Evolutionary conservation across 169 alveolate species (phyloP).

Genomic region (Cryptosporidium ubiquitum): DNA sequence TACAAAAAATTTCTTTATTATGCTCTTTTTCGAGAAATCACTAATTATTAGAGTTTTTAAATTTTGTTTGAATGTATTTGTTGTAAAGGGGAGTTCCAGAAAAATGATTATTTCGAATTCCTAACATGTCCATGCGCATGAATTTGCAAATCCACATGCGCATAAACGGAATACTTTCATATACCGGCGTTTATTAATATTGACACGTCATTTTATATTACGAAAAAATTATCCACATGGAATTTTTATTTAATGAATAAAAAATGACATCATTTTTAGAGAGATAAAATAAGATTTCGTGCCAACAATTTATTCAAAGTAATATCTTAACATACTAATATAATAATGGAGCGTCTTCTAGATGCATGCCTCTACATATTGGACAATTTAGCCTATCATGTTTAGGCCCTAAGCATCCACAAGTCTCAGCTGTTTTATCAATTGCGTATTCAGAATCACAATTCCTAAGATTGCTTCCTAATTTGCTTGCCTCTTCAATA

Average conservation of each 20-base stretch:
- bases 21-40: background rate
- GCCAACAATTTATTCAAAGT: background rate
- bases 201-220: background rate
- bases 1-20: background rate
- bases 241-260: background rate
- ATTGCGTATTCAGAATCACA: constrained; percentile 60
- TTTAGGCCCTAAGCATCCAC: constrained; percentile 73
- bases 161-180: background rate
- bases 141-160: background rate
- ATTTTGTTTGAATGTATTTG: background rate
- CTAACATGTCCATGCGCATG: background rate
- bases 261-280: background rate
- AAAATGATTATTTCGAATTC: background rate
- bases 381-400: constrained; percentile 65
- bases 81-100: background rate
- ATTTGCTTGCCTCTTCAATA: constrained; percentile 4
- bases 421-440: constrained; percentile 53
- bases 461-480: background rate
- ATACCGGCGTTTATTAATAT: background rate
- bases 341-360: constrained; percentile 71
- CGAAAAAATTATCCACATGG: background rate
- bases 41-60: background rate
- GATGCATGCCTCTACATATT: constrained; percentile 69
- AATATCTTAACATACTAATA: constrained; percentile 23
- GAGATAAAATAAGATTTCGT: background rate